Evolutionary conservation across 2,329 filamentous ascomycete species (phyloP).

Genomic region (Mycogone perniciosa): DNA sequence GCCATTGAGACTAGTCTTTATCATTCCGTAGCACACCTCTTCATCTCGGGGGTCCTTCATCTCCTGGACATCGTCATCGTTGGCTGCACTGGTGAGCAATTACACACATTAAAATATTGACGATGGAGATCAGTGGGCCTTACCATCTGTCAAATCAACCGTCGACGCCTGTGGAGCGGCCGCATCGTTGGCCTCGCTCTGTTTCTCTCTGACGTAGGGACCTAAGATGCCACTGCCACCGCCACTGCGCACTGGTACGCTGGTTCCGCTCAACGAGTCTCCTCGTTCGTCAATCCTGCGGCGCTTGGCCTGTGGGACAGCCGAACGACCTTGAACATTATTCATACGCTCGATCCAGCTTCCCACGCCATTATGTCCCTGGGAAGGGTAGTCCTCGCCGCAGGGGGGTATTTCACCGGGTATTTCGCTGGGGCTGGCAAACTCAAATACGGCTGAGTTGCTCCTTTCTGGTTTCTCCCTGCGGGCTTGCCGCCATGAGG

Average conservation of each 20-base stretch:
- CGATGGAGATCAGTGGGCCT: constrained; percentile 13
- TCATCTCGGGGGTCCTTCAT: constrained; percentile 56
- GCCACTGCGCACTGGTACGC: constrained; percentile 31
- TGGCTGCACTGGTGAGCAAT: constrained; percentile 23
- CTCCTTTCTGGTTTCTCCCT: constrained; percentile 22
- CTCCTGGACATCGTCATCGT: constrained; percentile 53
- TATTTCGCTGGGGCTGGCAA: constrained; percentile 31
- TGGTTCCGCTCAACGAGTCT: constrained; percentile 33
- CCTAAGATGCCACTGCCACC: constrained; percentile 54
- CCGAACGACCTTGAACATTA: constrained; percentile 60
- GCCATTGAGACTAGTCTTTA: constrained; percentile 63
- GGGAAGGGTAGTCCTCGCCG: constrained; percentile 14
- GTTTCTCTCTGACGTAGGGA: constrained; percentile 58
- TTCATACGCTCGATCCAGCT: constrained; percentile 70
- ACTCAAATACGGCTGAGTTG: constrained; percentile 36
- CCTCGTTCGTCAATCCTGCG: constrained; percentile 49
- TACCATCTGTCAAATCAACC: constrained; percentile 54
- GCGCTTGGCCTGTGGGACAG: constrained; percentile 57
- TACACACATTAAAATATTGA: constrained; percentile 11
- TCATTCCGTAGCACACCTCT: constrained; percentile 74
- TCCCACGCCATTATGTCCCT: constrained; percentile 38
- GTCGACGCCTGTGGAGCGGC: constrained; percentile 33
- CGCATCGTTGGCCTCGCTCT: constrained; percentile 34
- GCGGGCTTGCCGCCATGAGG: constrained; percentile 16
- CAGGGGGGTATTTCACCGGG: constrained; percentile 21